Conservation (phyloP, 768 basidiomycete genomes). For the Tricholoma matsutake region DNA sequence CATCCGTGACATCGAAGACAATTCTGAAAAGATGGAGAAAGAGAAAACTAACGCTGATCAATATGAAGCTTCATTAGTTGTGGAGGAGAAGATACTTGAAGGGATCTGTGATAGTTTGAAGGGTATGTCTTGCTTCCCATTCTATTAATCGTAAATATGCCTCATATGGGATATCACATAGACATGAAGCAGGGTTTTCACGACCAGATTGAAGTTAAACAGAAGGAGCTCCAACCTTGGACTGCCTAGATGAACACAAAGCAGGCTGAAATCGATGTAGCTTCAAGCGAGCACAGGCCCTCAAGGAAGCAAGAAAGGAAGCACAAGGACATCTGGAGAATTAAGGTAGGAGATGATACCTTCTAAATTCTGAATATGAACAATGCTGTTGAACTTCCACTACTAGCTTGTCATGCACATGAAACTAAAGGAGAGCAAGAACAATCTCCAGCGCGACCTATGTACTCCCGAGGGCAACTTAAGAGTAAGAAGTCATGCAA, state of each 20-base stretch:
- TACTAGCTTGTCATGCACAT: conserved; percentile 44
- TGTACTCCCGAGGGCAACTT: conserved; percentile 43
- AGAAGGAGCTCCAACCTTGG: conserved; percentile 95
- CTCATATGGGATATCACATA: conserved; percentile 25
- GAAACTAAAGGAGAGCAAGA: conserved; percentile 42
- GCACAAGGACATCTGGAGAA: conserved; percentile 36
- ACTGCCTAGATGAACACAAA: conserved; percentile 83
- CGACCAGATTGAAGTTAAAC: conserved; percentile 89
- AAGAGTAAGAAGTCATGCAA: conserved; percentile 38
- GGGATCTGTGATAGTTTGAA: conserved; percentile 83
- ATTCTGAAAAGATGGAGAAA: too few relatives aligned
- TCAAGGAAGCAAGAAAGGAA: conserved; percentile 38
- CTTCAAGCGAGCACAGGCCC: conserved; percentile 72
- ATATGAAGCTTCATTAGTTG: conserved; percentile 63
- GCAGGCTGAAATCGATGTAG: conserved; percentile 79
- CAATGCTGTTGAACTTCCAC: not conserved
- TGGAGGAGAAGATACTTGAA: conserved; percentile 82
- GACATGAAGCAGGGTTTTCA: conserved; percentile 96
- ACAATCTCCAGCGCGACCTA: conserved; percentile 39
- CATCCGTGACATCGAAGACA: conserved; percentile 61
- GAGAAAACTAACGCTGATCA: conserved; percentile 66
- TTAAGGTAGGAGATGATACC: conserved; percentile 48
- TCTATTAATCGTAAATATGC: not conserved
- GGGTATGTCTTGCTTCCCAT: conserved; percentile 43
- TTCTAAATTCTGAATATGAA: conserved; percentile 2